phyloP scores from a whole-genome alignment of 345 rosid genomes.

The Hypericum androsaemum region DNA sequence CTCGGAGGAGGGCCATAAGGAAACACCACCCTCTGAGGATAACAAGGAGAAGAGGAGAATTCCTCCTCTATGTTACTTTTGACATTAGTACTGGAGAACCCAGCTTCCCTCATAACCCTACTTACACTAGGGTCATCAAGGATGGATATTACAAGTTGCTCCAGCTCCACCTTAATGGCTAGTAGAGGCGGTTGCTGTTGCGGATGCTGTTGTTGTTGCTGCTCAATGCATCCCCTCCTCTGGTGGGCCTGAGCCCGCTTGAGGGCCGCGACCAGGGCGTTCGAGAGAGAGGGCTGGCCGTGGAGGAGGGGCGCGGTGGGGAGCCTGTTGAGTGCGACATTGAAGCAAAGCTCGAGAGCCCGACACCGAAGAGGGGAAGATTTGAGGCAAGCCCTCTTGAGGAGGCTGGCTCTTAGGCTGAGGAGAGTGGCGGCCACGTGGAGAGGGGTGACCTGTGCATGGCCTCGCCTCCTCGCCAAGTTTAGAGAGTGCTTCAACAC shows the following conservation, averaged over 20 bases:
- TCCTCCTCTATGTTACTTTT: slow-evolving; percentile 58
- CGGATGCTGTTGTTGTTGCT: slow-evolving; percentile 33
- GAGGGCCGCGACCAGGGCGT: slow-evolving; percentile 44
- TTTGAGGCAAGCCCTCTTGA: slow-evolving; percentile 41
- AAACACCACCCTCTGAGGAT: slow-evolving; percentile 33
- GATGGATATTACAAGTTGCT: slow-evolving; percentile 59
- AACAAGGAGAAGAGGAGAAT: slow-evolving; percentile 51
- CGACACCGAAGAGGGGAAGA: slow-evolving; percentile 41
- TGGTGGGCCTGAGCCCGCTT: slow-evolving; percentile 48
- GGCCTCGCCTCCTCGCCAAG: slow-evolving; percentile 84
- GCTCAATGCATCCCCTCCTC: slow-evolving; percentile 41
- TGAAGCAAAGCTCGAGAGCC: slow-evolving; percentile 56
- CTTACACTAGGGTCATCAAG: slow-evolving; percentile 82
- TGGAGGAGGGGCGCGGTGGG: slow-evolving; percentile 40
- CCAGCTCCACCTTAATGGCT: slow-evolving; percentile 59
- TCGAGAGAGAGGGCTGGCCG: slow-evolving; percentile 41
- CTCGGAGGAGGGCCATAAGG: no score
- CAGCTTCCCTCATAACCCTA: slow-evolving; percentile 92
- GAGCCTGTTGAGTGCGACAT: slow-evolving; percentile 44
- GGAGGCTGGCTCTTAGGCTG: slow-evolving; percentile 32
- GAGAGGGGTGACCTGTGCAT: slow-evolving; percentile 92
- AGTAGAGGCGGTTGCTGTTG: slow-evolving; percentile 23
- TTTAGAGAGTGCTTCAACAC: slow-evolving; percentile 83
- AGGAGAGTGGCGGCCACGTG: slow-evolving; percentile 46
- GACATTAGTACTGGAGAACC: slow-evolving; percentile 69